A percentile compares a stretch with the other conserved stretches of the same genome.
These are phyloP conservation scores for Pseudotulostoma volvatum DNA, from an alignment of 495 filamentous ascomycete genomes.

Conservation along the genomic window DNA sequence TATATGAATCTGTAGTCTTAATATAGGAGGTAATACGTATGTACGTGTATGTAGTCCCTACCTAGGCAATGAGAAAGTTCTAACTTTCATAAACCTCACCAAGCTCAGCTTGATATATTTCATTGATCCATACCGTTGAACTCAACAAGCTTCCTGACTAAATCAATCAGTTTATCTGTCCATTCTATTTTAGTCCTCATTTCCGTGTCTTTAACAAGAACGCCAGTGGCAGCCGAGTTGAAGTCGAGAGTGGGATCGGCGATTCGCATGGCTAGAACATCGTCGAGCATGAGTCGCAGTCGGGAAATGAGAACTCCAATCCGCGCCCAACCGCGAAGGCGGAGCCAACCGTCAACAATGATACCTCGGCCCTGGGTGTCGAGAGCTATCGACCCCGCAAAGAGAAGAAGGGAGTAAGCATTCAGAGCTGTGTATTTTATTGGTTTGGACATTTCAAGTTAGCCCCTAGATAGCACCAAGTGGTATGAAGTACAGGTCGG, in stretches of 20 bases:
- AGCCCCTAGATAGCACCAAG: too few species aligned
- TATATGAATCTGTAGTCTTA: too few species aligned
- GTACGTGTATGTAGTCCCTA: too few species aligned
- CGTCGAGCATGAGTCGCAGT: constrained; percentile 72
- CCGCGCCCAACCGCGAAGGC: constrained; percentile 81
- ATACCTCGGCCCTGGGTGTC: constrained; percentile 81
- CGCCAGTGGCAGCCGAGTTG: too few species aligned
- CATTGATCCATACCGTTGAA: constrained; percentile 69
- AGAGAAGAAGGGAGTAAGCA: constrained; percentile 77
- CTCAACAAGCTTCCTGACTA: constrained; percentile 67
- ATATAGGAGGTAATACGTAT: too few species aligned
- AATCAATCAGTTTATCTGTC: constrained; percentile 48
- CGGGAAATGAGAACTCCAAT: constrained; percentile 81
- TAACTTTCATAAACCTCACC: too few species aligned
- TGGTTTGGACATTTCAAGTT: constrained; percentile 4
- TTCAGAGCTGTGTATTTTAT: constrained; percentile 52
- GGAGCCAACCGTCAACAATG: constrained; percentile 84
- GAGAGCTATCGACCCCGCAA: constrained; percentile 65
- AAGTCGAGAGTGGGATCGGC: constrained; percentile 47
- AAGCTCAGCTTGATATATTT: too few species aligned
- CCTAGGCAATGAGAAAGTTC: too few species aligned
- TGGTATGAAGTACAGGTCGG: too few species aligned
- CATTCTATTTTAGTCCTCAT: too few species aligned
- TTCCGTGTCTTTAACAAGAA: too few species aligned
- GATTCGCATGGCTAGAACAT: constrained; percentile 58